Evolutionary conservation across 1,284 basidiomycete genomes (phyloP), one percentile per base, ranked within the genome.

Genomic region (Apiotrichum gracile): DNA sequence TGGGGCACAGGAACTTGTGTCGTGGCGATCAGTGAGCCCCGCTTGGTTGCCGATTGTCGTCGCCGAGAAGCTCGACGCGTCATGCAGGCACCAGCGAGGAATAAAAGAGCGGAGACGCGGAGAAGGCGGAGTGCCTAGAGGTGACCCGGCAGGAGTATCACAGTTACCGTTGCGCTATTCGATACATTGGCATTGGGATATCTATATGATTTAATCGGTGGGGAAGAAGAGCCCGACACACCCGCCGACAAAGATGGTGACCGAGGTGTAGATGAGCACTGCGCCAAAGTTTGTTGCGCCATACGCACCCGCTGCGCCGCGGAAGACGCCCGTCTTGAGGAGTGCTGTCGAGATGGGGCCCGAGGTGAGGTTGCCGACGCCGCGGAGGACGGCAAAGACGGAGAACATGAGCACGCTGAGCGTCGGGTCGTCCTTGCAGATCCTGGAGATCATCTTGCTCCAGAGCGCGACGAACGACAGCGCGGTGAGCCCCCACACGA

Each of bases 361-460:
- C 12, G 68, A 71, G 1, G 67, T 62, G 31, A 76, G 62, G 52
- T 68, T 72, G 24, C 72, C 74, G 8, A 76, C 54, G 5, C 73
- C 74, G 38, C 70, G 54, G 22, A 64, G 51, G 43, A 66, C 63
- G 14, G 67, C 63, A 39, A 74, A 73, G 12, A 68, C 49, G 10
- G 66, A 65, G 42, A 71, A 74, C 4, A 73, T 50, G 21, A 68
- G 50, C 3, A 61, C 54, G 1, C 65, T 65, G 0, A 68, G 51
- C 13, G 57, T 56, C 2, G 69, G 68, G 49, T 76, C 74, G 56
- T 74, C 72, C 34, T 51, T 46, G 24, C 27, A 39, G 26, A 49
- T 52, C 9, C 31, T 33, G 12, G 50, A 26, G 52, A 54, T 42
- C 42, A 54, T 50, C 21, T 41, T 38, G 37, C 48, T 35, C 47